Conservation (phyloP, 805 yeast species). For the Spathaspora arborariae region DNA sequence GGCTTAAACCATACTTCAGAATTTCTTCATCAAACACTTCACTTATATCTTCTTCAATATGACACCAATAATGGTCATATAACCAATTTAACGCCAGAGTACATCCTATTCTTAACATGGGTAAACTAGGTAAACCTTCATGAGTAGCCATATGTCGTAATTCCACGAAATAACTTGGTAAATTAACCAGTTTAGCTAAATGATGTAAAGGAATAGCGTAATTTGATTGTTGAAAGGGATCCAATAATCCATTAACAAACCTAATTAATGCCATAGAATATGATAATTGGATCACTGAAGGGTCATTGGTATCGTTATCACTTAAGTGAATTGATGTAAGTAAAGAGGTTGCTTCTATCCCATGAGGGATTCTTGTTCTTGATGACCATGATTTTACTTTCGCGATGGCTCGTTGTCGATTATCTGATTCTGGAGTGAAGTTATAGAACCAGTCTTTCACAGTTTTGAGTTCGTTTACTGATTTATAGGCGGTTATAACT, state of each 20-base stretch:
- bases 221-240: conserved; percentile 76
- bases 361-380: conserved; percentile 68
- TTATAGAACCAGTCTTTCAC: conserved; percentile 54
- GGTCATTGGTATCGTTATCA: conserved; percentile 17
- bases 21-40: conserved; percentile 15
- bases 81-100: conserved; percentile 73
- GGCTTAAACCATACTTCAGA: conserved; percentile 6
- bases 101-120: conserved; percentile 59
- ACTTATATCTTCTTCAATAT: conserved; percentile 11
- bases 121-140: conserved; percentile 71
- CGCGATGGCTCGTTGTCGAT: conserved; percentile 44
- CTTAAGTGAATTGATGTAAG: conserved; percentile 46
- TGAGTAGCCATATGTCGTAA: conserved; percentile 89
- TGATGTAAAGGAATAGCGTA: conserved; percentile 76
- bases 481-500: conserved; percentile 20
- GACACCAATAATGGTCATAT: conserved; percentile 65
- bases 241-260: conserved; percentile 88
- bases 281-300: conserved; percentile 43
- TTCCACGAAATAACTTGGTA: conserved; percentile 86
- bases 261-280: conserved; percentile 75
- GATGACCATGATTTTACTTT: conserved; percentile 51
- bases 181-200: conserved; percentile 61
- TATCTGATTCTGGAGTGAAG: conserved; percentile 21
- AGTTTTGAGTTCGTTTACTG: conserved; percentile 39
- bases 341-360: conserved; percentile 61